A percentile compares a stretch with the other conserved stretches of the same genome.
Conservation (phyloP, 2,329 filamentous ascomycete species). For the Fusarium sp. region DNA sequence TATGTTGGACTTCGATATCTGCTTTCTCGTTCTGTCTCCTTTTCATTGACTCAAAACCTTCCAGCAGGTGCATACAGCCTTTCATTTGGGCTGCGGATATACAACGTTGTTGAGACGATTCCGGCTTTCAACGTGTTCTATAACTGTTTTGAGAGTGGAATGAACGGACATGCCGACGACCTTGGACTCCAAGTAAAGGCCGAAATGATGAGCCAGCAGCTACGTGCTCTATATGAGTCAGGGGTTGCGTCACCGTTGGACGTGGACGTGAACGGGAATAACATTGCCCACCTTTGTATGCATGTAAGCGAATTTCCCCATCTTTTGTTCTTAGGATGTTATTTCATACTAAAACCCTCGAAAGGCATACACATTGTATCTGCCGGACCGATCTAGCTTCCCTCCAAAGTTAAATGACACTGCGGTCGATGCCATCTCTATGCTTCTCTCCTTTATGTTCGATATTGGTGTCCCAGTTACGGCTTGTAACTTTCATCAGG, state of each 20-base stretch:
- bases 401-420: not conserved
- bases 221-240: not conserved
- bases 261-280: not conserved
- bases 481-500: not conserved
- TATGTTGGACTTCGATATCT: not conserved
- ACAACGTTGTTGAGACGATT: not conserved
- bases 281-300: not conserved
- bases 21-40: fast-evolving
- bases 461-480: not conserved
- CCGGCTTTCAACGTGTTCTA: not conserved
- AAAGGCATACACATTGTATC: too few relatives aligned
- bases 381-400: too few relatives aligned
- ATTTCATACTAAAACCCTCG: too few relatives aligned
- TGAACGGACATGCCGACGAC: too few relatives aligned
- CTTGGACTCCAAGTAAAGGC: fast-evolving
- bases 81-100: not conserved
- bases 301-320: not conserved
- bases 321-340: too few relatives aligned
- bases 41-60: fast-evolving
- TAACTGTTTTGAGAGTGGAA: too few relatives aligned
- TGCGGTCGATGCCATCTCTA: fast-evolving
- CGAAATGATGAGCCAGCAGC: not conserved
- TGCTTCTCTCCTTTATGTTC: not conserved
- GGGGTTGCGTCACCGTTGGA: not conserved
- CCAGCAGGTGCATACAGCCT: not conserved